phyloP scores from a whole-genome alignment of 495 filamentous ascomycete species.

The Aspergillus affinis region DNA sequence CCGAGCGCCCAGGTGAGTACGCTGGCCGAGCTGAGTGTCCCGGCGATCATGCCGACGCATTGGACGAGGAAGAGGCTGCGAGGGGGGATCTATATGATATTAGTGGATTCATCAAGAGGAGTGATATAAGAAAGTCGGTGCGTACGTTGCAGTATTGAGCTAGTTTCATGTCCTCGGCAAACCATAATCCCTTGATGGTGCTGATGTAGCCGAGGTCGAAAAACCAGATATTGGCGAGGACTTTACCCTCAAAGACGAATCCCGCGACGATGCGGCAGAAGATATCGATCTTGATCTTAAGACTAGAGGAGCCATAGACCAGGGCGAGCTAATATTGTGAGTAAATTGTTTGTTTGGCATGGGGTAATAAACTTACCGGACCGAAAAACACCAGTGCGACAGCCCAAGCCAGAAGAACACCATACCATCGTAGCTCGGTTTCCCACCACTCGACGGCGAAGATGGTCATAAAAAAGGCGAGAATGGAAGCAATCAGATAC shows the following conservation, averaged over 20 bases:
- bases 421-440: slow-evolving; percentile 65
- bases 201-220: slow-evolving; percentile 71
- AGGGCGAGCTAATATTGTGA: slow-evolving; percentile 75
- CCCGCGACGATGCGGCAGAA: slow-evolving; percentile 78
- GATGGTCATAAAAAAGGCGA: slow-evolving; percentile 72
- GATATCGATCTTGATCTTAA: slow-evolving; percentile 76
- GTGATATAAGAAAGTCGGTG: background rate
- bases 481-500: slow-evolving; percentile 68
- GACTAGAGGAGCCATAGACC: slow-evolving; percentile 83
- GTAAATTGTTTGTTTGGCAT: background rate
- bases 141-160: slow-evolving; percentile 78
- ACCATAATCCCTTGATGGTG: slow-evolving; percentile 81
- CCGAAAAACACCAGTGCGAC: slow-evolving; percentile 61
- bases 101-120: no score
- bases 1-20: slow-evolving; percentile 84
- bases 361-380: slow-evolving; percentile 16
- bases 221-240: slow-evolving; percentile 87
- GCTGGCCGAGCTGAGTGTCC: slow-evolving; percentile 65
- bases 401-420: slow-evolving; percentile 69
- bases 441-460: slow-evolving; percentile 78
- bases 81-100: slow-evolving; percentile 58
- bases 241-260: slow-evolving; percentile 72
- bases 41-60: slow-evolving; percentile 60
- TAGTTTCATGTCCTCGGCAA: slow-evolving; percentile 81
- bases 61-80: slow-evolving; percentile 71